Percentiles rank a stretch among this genome's conserved stretches.
phyloP scores from a whole-genome alignment of 495 filamentous ascomycete species.

The Penicillium verhagenii region DNA sequence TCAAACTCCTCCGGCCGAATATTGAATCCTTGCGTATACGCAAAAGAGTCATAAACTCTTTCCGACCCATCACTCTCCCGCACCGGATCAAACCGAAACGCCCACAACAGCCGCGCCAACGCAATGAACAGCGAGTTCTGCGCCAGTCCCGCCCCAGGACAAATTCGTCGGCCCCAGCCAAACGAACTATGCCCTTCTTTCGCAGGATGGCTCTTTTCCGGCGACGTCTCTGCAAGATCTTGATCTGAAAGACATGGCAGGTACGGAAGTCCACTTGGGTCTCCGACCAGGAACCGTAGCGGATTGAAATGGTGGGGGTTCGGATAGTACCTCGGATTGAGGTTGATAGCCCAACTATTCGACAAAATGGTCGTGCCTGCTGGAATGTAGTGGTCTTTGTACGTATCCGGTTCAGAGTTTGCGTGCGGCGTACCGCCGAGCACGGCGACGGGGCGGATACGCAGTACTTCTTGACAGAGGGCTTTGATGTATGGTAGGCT shows the following conservation, averaged over 20 bases:
- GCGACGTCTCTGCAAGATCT: conserved; percentile 8
- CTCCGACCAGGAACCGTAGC: conserved; percentile 37
- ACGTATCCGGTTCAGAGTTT: conserved; percentile 49
- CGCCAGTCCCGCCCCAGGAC: conserved; percentile 50
- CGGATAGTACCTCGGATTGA: conserved; percentile 37
- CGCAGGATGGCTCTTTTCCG: conserved; percentile 8
- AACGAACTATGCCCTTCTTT: conserved; percentile 24
- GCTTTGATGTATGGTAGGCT: conserved; percentile 35
- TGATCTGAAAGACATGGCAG: conserved; percentile 4
- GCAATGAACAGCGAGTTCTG: conserved; percentile 49
- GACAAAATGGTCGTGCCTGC: conserved; percentile 41
- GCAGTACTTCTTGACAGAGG: conserved; percentile 33
- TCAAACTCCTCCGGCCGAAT: conserved; percentile 19
- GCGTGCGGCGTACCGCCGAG: conserved; percentile 53
- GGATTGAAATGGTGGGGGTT: conserved; percentile 43
- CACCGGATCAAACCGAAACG: conserved; percentile 44
- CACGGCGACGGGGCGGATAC: conserved; percentile 36
- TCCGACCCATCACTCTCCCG: conserved; percentile 39
- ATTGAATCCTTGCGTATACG: conserved; percentile 26
- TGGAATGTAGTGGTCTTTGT: conserved; percentile 48
- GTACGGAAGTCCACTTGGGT: conserved; percentile 6
- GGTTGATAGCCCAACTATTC: conserved; percentile 47
- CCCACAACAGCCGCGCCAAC: conserved; percentile 54
- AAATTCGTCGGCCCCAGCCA: conserved; percentile 21
- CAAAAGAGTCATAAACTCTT: conserved; percentile 19